Percentiles rank a stretch among this genome's conserved stretches.
phyloP scores from a whole-genome alignment of 2,329 filamentous ascomycete species.

The Fusarium sambucinum region DNA sequence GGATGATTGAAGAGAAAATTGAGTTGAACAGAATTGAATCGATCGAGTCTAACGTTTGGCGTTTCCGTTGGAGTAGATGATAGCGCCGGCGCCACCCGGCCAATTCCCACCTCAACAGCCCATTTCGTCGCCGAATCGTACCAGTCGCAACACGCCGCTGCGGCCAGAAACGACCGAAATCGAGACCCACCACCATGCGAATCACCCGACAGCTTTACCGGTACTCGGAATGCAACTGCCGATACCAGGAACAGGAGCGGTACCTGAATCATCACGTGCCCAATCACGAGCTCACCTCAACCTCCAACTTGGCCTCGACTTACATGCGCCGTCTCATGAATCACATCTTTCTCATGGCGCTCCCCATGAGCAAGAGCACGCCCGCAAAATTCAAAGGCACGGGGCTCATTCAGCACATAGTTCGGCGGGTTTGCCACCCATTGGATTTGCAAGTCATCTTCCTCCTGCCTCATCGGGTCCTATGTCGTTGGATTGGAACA shows the following conservation, averaged over 20 bases:
- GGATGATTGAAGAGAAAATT: constrained; percentile 19
- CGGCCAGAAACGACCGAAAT: constrained; percentile 44
- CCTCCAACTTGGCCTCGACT: constrained; percentile 40
- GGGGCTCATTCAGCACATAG: constrained; percentile 32
- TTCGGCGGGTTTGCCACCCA: constrained; percentile 24
- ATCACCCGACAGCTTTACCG: constrained; percentile 26
- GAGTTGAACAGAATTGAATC: constrained; percentile 8
- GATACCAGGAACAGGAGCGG: constrained; percentile 18
- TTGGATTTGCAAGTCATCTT: constrained; percentile 35
- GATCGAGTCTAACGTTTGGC: constrained; percentile 39
- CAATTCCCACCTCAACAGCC: constrained; percentile 47
- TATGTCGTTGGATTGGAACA: constrained; percentile 44
- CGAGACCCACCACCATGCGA: constrained; percentile 41
- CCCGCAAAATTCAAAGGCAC: constrained; percentile 8
- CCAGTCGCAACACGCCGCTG: constrained; percentile 43
- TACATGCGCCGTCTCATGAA: constrained; percentile 35
- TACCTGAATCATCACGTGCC: constrained; percentile 37
- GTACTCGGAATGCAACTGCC: constrained; percentile 39
- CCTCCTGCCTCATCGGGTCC: constrained; percentile 26
- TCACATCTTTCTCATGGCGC: constrained; percentile 19
- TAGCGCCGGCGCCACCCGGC: constrained; percentile 43
- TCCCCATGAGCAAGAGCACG: constrained; percentile 23
- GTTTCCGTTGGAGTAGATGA: constrained; percentile 41
- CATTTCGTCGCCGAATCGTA: constrained; percentile 48
- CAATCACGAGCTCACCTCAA: constrained; percentile 38